These are phyloP conservation scores for Bipolaris sorokiniana DNA, from an alignment of 2,329 filamentous ascomycete species.

Conservation along the genomic window DNA sequence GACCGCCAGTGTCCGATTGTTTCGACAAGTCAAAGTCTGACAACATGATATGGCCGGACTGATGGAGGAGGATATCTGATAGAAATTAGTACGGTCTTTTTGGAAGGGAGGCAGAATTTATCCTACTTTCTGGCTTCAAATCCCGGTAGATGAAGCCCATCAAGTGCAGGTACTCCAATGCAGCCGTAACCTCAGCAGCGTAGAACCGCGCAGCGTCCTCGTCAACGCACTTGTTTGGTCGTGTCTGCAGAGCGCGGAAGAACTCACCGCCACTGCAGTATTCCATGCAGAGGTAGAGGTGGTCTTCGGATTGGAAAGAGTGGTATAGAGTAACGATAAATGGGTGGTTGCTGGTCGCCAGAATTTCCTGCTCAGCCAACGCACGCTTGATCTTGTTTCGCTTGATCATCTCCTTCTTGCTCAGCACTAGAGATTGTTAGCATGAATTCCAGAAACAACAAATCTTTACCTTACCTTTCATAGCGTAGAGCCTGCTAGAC, in stretches of 20 bases:
- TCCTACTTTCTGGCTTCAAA: conserved; percentile 92
- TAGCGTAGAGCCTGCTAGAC: conserved; percentile 90
- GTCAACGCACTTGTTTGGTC: conserved; percentile 94
- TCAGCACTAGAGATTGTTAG: conserved; percentile 71
- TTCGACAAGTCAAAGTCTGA: conserved; percentile 99
- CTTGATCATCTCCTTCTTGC: conserved; percentile 99
- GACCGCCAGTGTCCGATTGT: conserved; percentile 93
- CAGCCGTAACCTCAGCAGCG: conserved; percentile 94
- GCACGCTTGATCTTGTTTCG: conserved; percentile 99
- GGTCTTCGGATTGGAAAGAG: conserved; percentile 98
- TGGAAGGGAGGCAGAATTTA: neutral
- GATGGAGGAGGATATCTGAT: conserved; percentile 91
- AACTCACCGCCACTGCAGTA: conserved; percentile 99
- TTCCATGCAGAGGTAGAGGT: conserved; percentile 99
- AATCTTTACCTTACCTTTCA: conserved; percentile 76
- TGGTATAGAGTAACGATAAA: conserved; percentile 99
- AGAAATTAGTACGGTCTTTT: conserved; percentile 46
- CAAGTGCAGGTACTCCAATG: conserved; percentile 92
- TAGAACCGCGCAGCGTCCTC: conserved; percentile 98
- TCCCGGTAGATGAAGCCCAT: conserved; percentile 99
- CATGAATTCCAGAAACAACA: neutral
- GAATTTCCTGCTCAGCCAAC: conserved; percentile 94
- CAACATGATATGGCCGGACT: conserved; percentile 99
- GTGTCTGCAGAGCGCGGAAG: conserved; percentile 93
- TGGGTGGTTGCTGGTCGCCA: conserved; percentile 97